Conservation (phyloP, 352 stramenopile species). For the Phytophthora uliginosa region DNA sequence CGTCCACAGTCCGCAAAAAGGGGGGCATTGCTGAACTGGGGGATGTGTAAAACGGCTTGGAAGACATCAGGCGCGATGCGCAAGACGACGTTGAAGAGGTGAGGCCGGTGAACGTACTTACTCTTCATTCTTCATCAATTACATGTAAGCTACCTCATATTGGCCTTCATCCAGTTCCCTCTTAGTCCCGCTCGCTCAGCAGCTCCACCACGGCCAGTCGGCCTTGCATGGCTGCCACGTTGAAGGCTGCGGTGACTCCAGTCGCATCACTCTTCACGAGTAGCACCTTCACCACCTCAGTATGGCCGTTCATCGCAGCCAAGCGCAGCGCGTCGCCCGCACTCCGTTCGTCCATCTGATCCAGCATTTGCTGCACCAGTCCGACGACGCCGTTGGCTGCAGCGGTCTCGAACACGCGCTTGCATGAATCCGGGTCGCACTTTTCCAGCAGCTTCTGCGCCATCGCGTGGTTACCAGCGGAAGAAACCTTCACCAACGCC, state of each 20-base stretch:
- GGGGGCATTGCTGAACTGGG: too few relatives aligned
- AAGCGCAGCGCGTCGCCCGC: slow-evolving; percentile 10
- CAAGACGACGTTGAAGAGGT: too few relatives aligned
- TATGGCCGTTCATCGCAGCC: slow-evolving; percentile 25
- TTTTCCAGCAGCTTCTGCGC: slow-evolving; percentile 8
- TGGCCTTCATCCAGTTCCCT: neutral
- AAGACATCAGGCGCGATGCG: too few relatives aligned
- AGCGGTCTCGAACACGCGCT: slow-evolving; percentile 24
- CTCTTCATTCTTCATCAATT: neutral
- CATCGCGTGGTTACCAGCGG: slow-evolving; percentile 16
- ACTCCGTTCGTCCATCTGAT: slow-evolving; percentile 7
- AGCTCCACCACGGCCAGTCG: slow-evolving; percentile 25
- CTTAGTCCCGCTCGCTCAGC: slow-evolving; percentile 23
- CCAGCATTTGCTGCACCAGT: slow-evolving; percentile 26
- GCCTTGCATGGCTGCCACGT: slow-evolving; percentile 25
- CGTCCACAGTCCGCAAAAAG: too few relatives aligned
- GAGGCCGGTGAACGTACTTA: neutral
- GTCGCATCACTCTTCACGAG: slow-evolving; percentile 19
- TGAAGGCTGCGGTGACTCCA: slow-evolving; percentile 21
- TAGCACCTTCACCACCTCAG: slow-evolving; percentile 19
- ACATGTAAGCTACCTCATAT: neutral
- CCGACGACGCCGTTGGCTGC: slow-evolving; percentile 13
- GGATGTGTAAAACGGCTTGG: too few relatives aligned
- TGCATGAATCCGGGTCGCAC: slow-evolving; percentile 16
- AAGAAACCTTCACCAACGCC: slow-evolving; percentile 26